Evolutionary conservation across 495 filamentous ascomycete genomes (phyloP), one percentile per base, ranked within the genome.

Genomic region (Beverwykella pulmonaria): DNA sequence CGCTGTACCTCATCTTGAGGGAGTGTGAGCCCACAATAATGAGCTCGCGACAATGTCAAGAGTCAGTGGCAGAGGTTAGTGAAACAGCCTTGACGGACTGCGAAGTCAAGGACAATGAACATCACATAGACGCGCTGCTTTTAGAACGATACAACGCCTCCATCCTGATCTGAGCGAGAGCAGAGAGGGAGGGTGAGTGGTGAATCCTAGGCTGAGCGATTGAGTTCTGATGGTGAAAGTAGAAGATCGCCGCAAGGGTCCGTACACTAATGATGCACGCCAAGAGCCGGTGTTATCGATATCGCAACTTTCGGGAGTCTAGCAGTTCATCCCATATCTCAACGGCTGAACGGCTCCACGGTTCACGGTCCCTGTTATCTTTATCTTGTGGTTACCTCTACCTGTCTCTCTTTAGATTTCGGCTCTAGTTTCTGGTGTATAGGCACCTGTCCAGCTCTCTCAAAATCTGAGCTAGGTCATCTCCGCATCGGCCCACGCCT

Each of bases 1-100:
- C 53, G 59, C 59, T 59, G 53, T 63, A 63, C 29, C 58, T 63
- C 65, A 68, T 68, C 25, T 44, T 68, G 32, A 29, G 26, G 25
- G 15, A n/a, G 12, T 48, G 19, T 6, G 20, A 41, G 17, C 5
- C n/a, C 15, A 10, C 23, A 19, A 14, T 14, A 22, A n/a, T n/a
- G 54, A 19, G 30, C 30, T 15, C 19, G 20, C 32, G 19, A 1
- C n/a, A 25, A 2, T 32, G 26, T 32, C 7, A 32, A 10, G 12
- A 55, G 25, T 32, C 6, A 44, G 39, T 44, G 5, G 39, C 17
- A n/a, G 8, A 44, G 39, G 8, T 44, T 3, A 44, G 17, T 44
- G 2, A 14, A 15, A n/a, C 5, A n/a, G 3, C 5, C 6, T 7
- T 5, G 12, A n/a, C 17, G 39, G 9, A n/a, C 39, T n/a, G 39